Base-by-base conservation (phyloP, 164 flowering plant species). In the Platanus orientalis region DNA sequence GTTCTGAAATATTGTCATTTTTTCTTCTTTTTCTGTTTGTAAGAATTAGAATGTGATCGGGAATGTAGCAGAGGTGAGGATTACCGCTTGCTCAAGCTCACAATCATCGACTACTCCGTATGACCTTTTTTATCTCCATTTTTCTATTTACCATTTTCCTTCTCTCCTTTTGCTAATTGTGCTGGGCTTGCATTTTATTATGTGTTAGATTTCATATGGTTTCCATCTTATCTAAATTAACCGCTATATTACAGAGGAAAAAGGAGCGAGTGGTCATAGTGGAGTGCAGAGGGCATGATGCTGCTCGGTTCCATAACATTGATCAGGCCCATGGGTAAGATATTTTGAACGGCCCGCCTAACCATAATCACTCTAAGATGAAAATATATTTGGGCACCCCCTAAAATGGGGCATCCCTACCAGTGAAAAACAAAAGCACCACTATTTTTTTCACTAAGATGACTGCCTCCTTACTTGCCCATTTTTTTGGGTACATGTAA, bases 41-140 rank as follows among this genome's bases (percentile, higher is more conserved):
- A 58, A 87, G 97, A 92, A 72, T 56, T 95, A 50, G 83, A 81
- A 14, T 95, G 99, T 61, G 97, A 95, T 64, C 82, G 89, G 70
- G 99, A 95, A 75, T 95, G 99, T 79, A 95, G 99, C 85, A 81
- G 92, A 76, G 97, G 99, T 44, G 99, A 95, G 84, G 99, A 95
- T 76, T 90, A 87, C 74, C 89, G 97, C 49, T 61, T 95, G 80
- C 77, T 95, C 76, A 90, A 88, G 80, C 97, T 95, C 64, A 79
- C 88, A 25, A 80, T 95, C 65, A 80, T 65, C 36, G 96, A 95
- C 73, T 95, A 71, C 70, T 66, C 66, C 68, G 99, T 89, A 79
- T 51, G 85, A 48, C 34, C n/a, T 36, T 36, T 42, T 27, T 49
- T 11, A n/a, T n/a, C 32, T 51, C 39, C 7, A 34, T 10, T 23